phyloP scores from a whole-genome alignment of 257 asterid species.

The Solanum okadae region DNA sequence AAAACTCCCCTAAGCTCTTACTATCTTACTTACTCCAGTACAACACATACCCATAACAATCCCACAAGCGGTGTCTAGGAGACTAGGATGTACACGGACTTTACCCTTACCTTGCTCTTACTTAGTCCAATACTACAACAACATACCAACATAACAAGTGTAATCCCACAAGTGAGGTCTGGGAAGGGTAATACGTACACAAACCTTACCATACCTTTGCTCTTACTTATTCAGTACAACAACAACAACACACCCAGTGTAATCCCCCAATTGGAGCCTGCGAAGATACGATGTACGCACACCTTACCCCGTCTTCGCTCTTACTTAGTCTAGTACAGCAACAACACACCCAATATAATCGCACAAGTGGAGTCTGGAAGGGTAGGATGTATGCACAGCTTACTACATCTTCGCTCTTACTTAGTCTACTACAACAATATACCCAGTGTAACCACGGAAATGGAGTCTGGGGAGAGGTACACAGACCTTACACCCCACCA shows the following conservation, averaged over 20 bases:
- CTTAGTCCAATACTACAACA: not conserved
- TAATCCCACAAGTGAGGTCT: not conserved
- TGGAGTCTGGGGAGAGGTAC: not conserved
- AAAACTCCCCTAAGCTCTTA: not conserved
- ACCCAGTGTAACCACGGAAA: not conserved
- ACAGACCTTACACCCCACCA: not conserved
- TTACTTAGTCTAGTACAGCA: not conserved
- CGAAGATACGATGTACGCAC: not conserved
- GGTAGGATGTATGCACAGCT: not conserved
- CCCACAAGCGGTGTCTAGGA: not conserved
- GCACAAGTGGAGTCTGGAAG: not conserved
- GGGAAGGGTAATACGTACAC: not conserved
- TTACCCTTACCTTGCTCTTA: not conserved
- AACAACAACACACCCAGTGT: not conserved
- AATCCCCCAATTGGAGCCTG: not conserved
- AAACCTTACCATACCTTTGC: not conserved
- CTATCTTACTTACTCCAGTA: not conserved
- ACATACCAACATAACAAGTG: not conserved
- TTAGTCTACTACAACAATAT: not conserved
- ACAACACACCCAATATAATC: not conserved
- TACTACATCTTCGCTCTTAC: not conserved
- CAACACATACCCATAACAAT: not conserved
- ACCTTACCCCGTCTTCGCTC: not conserved
- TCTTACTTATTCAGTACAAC: not conserved
- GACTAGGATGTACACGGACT: not conserved